Percentiles rank a stretch among this genome's conserved stretches.
phyloP scores from a whole-genome alignment of 441 rosid species.

The Bocquillonia castaneifolia region DNA sequence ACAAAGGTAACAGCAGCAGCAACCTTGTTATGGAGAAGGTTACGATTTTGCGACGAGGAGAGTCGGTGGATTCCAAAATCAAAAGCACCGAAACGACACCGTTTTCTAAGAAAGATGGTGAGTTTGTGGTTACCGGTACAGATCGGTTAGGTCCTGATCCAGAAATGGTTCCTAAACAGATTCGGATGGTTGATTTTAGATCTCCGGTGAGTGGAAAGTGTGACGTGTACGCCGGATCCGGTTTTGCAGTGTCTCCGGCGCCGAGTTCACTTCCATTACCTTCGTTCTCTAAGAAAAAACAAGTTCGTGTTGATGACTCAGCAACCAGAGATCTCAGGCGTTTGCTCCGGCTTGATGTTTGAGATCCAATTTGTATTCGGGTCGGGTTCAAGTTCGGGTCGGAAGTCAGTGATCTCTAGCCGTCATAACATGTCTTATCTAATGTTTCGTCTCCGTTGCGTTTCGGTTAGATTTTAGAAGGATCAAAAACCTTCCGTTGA shows the following conservation, averaged over 20 bases:
- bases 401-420: background rate
- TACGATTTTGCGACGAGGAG: constrained; percentile 59
- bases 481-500: constrained; percentile 22
- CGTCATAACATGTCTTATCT: no score
- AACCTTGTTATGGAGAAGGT: constrained; percentile 39
- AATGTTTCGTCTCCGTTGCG: constrained; percentile 15
- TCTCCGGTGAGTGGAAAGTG: constrained; percentile 25
- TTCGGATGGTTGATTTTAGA: constrained; percentile 21
- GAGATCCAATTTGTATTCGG: constrained; percentile 12
- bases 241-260: constrained; percentile 69
- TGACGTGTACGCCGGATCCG: constrained; percentile 76
- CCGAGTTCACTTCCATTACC: constrained; percentile 89
- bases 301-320: constrained; percentile 46
- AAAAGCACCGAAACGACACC: constrained; percentile 17
- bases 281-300: constrained; percentile 62
- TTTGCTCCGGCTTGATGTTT: constrained; percentile 65
- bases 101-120: constrained; percentile 11
- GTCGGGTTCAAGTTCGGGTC: background rate
- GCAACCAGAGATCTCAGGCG: constrained; percentile 85
- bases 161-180: constrained; percentile 29
- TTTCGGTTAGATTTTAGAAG: constrained; percentile 8
- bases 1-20: background rate
- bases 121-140: constrained; percentile 22
- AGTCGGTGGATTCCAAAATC: constrained; percentile 52
- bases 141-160: constrained; percentile 33